Base-by-base conservation (phyloP, 768 basidiomycete species). In the Russula sp. region DNA sequence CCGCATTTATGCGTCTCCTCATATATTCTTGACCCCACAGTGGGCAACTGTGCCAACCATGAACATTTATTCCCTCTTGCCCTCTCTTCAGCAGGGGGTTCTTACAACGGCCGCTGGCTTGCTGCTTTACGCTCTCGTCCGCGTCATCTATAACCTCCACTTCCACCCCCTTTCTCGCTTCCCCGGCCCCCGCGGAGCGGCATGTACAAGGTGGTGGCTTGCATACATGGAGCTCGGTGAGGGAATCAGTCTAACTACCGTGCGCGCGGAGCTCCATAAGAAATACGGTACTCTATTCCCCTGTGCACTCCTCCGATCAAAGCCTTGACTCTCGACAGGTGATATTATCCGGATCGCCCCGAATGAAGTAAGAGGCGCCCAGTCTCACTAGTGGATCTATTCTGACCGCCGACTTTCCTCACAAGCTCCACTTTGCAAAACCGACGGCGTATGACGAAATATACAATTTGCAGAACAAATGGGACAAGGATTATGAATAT, bases 401-500 rank as follows among this genome's bases (percentile, higher is more conserved):
- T 14, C 24, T 49, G 5, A 36, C 30, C 10, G 18, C 20, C 5
- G 34, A 22, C 3, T 14, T 38, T 24, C 34, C 13, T 28, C 24
- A 11, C 40, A n/a, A 65, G 64, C 61, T 65, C 8, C 64, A 65
- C 40, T 65, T 65, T 36, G 7, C 64, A 9, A 42, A 42, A 22
- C 64, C 59, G 10, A 36, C 28, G 4, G 64, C 18, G 11, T 65
- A 62, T 40, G 56, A 65, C 24, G 60, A 65, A n/a, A 65, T 65
- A 4, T 65, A 65, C 49, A 62, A 52, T 26, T 32, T 9, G 0
- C 64, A 65, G 28, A 65, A 65, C 52, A 73, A 70, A 42, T 75
- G 79, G 63, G 71, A 73, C 28, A 81, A 81, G 63, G 78, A 80
- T n/a, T 66, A 74, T 26, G 38, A 52, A 5, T 75, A 77, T 54